Percentiles rank a stretch among this genome's conserved stretches.
Conservation (phyloP, 495 filamentous ascomycete species). For the Aspergillus bridgeri region DNA sequence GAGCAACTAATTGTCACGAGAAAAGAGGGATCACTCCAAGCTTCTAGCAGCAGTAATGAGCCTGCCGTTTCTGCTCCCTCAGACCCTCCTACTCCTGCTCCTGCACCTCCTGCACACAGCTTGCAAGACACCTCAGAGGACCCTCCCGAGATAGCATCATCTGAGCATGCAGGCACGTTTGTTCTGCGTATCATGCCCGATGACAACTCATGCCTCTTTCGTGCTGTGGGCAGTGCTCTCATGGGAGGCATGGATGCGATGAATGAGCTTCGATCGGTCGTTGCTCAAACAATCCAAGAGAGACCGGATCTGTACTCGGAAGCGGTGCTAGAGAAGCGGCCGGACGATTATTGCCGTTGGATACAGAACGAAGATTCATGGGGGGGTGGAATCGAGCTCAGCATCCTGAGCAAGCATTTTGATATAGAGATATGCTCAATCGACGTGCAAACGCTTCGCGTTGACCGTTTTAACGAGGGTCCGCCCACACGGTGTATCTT, state of each 20-base stretch:
- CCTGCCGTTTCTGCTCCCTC: constrained; percentile 16
- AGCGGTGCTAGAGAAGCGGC: constrained; percentile 71
- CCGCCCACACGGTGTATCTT: constrained; percentile 68
- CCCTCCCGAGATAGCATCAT: constrained; percentile 66
- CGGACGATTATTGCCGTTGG: constrained; percentile 77
- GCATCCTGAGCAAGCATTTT: constrained; percentile 81
- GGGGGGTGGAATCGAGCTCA: constrained; percentile 90
- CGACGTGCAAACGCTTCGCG: constrained; percentile 65
- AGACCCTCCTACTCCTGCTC: constrained; percentile 15
- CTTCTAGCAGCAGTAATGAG: constrained; percentile 17
- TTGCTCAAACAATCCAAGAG: constrained; percentile 74
- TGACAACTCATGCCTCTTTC: constrained; percentile 94
- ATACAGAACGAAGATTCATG: constrained; percentile 78
- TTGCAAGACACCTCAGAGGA: constrained; percentile 38
- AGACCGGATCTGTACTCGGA: constrained; percentile 68
- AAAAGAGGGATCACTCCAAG: constrained; percentile 29
- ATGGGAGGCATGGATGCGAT: constrained; percentile 69
- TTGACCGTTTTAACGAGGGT: constrained; percentile 81
- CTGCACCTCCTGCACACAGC: constrained; percentile 5
- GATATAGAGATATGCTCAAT: constrained; percentile 82
- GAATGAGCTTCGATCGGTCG: constrained; percentile 71
- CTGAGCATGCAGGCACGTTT: constrained; percentile 59
- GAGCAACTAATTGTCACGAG: constrained; percentile 73
- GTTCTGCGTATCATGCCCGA: constrained; percentile 95
- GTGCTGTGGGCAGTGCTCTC: constrained; percentile 77